Percentiles rank a stretch among this genome's conserved stretches.
phyloP scores from a whole-genome alignment of 768 basidiomycete genomes.

The Mrakia blollopis region DNA sequence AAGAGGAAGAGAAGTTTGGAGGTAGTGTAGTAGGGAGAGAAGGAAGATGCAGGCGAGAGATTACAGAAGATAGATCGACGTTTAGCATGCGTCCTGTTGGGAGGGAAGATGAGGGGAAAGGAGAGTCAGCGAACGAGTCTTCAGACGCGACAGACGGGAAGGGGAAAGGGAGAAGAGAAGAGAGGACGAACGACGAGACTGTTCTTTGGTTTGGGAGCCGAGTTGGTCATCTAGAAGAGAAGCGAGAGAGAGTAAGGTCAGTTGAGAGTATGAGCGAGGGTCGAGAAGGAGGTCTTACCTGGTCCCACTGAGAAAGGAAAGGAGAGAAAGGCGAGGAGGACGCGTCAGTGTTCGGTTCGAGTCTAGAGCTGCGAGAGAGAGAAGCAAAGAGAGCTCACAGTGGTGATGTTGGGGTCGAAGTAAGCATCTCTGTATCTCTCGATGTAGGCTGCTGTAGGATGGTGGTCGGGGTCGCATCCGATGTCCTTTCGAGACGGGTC shows the following conservation, averaged over 20 bases:
- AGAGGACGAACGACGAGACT: conserved; percentile 5
- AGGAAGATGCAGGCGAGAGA: too few species aligned
- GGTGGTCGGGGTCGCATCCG: conserved; percentile 29
- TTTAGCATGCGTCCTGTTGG: too few species aligned
- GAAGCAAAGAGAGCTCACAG: neutral
- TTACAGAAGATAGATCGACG: too few species aligned
- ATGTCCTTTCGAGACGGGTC: conserved; percentile 22
- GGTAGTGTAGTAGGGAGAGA: too few species aligned
- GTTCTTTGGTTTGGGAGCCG: conserved; percentile 3
- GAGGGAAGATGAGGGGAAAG: too few species aligned
- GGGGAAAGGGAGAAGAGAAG: neutral
- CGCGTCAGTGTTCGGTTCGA: neutral
- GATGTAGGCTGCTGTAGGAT: conserved; percentile 29
- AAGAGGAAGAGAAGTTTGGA: too few species aligned
- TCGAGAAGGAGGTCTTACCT: neutral
- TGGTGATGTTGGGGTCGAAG: conserved; percentile 25
- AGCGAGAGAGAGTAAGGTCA: neutral
- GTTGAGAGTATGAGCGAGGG: neutral
- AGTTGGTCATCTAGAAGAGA: conserved; percentile 8
- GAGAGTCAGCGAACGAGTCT: too few species aligned
- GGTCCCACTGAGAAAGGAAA: neutral
- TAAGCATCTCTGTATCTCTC: conserved; percentile 14
- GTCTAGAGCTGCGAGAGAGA: neutral
- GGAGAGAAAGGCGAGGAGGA: neutral
- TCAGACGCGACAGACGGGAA: too few species aligned